A percentile compares a stretch with the other conserved stretches of the same genome.
Conservation (phyloP, 352 stramenopile genomes). For the Bremia lactucae region DNA sequence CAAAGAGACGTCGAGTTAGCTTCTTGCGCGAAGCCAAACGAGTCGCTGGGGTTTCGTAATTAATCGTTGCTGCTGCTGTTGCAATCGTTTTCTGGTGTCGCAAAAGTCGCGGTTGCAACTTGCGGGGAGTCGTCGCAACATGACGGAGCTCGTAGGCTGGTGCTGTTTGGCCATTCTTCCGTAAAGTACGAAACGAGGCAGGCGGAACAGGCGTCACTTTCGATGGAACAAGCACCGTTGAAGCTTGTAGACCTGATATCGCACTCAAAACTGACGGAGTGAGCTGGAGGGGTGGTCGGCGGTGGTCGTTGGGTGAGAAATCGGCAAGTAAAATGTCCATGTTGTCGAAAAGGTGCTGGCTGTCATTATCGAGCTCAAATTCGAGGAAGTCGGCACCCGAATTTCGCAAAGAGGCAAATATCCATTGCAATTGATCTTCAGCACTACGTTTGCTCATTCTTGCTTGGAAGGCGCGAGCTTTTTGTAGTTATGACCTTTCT, state of each 20-base stretch:
- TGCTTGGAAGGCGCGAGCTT: no score
- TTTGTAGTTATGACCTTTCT: no score
- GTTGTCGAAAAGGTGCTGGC: conserved; percentile 20
- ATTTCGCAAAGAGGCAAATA: conserved; percentile 14
- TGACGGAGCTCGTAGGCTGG: background rate
- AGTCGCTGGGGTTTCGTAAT: conserved; percentile 4
- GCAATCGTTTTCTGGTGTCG: background rate
- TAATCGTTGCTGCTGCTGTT: background rate
- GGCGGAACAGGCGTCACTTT: background rate
- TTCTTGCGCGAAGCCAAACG: conserved; percentile 12
- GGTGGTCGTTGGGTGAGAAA: background rate
- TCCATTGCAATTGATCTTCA: conserved; percentile 14
- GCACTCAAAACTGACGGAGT: conserved; percentile 10
- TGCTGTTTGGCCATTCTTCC: conserved; percentile 7
- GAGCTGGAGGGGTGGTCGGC: background rate
- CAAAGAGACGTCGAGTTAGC: conserved; percentile 22
- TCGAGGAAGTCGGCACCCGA: conserved; percentile 23
- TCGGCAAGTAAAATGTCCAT: conserved; percentile 6
- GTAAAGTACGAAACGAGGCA: conserved; percentile 5
- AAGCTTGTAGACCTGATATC: conserved; percentile 3
- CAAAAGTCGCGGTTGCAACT: background rate
- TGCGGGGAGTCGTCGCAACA: conserved; percentile 11
- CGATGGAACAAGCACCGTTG: background rate
- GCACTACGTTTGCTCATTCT: no score
- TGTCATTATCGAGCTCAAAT: conserved; percentile 21